A percentile compares a stretch with the other conserved stretches of the same genome.
phyloP scores from a whole-genome alignment of 129 eudicot species.

The Chrysanthemum lavandulifolium region DNA sequence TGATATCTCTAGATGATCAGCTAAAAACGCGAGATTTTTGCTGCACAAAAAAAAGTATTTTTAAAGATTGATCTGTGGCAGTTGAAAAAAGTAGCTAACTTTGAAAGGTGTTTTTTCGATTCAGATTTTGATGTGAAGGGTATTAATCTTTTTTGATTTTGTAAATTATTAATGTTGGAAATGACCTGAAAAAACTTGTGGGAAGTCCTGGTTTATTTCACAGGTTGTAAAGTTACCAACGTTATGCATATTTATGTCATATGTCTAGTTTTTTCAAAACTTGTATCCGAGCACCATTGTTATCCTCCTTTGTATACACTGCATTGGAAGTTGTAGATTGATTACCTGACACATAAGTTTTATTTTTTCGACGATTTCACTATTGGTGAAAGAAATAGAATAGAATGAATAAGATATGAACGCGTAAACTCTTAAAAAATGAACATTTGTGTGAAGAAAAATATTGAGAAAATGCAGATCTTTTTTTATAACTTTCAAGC shows the following conservation, averaged over 20 bases:
- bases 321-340: neutral
- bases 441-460: too few species aligned
- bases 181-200: constrained; percentile 41
- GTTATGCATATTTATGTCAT: constrained; percentile 42
- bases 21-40: constrained; percentile 13
- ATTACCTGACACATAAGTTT: neutral
- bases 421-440: too few species aligned
- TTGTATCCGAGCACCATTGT: neutral
- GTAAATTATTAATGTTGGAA: constrained; percentile 50
- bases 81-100: constrained; percentile 56
- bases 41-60: constrained; percentile 13
- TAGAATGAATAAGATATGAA: too few species aligned
- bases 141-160: constrained; percentile 39
- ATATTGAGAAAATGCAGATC: too few species aligned
- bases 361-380: neutral
- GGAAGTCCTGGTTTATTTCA: constrained; percentile 36
- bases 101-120: constrained; percentile 40
- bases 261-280: constrained; percentile 21
- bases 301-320: neutral
- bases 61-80: constrained; percentile 31
- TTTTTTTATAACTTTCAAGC: too few species aligned
- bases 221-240: constrained; percentile 54
- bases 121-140: constrained; percentile 51
- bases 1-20: constrained; percentile 64
- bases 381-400: neutral